phyloP scores from a whole-genome alignment of 1,284 basidiomycete species.

The Schizophyllum amplum region DNA sequence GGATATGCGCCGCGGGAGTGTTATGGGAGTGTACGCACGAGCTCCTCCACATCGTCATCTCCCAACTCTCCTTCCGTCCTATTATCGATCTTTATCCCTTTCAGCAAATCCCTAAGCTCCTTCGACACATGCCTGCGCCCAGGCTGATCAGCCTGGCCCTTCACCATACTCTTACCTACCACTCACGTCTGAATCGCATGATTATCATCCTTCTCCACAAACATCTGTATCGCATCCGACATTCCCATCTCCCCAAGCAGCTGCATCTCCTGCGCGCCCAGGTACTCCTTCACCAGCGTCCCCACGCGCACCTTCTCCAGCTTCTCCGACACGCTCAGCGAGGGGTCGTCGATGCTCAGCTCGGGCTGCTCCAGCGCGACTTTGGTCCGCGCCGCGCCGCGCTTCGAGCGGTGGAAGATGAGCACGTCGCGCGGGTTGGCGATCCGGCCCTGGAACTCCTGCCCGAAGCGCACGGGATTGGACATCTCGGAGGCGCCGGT shows the following conservation, averaged over 20 bases:
- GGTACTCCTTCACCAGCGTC: constrained; percentile 81
- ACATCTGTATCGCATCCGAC: constrained; percentile 86
- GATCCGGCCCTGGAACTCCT: constrained; percentile 86
- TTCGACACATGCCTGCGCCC: constrained; percentile 57
- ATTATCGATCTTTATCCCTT: constrained; percentile 55
- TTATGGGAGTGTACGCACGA: background rate
- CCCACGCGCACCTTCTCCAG: constrained; percentile 63
- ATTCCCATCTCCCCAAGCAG: constrained; percentile 80
- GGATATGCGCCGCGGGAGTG: background rate
- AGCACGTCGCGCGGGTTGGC: constrained; percentile 94
- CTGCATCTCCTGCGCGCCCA: constrained; percentile 85
- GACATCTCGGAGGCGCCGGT: constrained; percentile 84
- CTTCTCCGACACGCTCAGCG: constrained; percentile 57
- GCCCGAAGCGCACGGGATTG: constrained; percentile 95
- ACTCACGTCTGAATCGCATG: constrained; percentile 84
- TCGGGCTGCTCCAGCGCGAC: constrained; percentile 63
- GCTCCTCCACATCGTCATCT: constrained; percentile 67
- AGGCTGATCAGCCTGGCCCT: constrained; percentile 23
- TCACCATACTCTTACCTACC: constrained; percentile 1
- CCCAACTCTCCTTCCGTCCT: constrained; percentile 42
- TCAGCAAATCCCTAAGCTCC: constrained; percentile 45
- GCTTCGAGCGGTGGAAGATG: constrained; percentile 83
- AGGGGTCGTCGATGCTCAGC: constrained; percentile 68
- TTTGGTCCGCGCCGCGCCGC: constrained; percentile 41
- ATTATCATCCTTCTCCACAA: constrained; percentile 92